phyloP scores from a whole-genome alignment of 2,329 filamentous ascomycete genomes.

The Colletotrichum godetiae region DNA sequence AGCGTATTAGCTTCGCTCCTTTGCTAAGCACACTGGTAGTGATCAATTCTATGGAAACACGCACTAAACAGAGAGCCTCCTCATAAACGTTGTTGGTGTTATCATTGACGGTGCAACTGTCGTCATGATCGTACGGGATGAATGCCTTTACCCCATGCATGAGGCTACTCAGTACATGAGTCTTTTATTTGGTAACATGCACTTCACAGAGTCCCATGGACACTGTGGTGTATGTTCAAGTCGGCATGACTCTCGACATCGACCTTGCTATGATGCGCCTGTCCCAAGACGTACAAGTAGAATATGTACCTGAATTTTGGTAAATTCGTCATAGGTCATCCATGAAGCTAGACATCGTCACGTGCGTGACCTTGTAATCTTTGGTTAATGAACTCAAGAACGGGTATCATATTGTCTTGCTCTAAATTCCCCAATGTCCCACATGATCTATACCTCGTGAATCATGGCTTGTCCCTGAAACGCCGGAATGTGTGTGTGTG shows the following conservation, averaged over 20 bases:
- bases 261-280: not conserved
- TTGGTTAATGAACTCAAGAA: not conserved
- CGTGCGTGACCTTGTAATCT: not conserved
- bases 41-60: conserved; percentile 26
- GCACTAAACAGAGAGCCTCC: not conserved
- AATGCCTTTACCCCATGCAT: no score
- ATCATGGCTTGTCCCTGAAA: conserved; percentile 5
- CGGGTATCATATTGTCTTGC: conserved; percentile 30
- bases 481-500: not conserved
- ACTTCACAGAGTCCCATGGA: not conserved
- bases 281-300: no score
- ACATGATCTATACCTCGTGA: conserved; percentile 16
- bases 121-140: no score
- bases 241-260: not conserved
- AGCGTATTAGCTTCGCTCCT: conserved; percentile 7
- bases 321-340: no score
- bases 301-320: not conserved
- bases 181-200: conserved; percentile 9
- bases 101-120: no score
- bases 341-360: not conserved
- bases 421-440: conserved; percentile 1
- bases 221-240: no score
- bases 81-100: not conserved
- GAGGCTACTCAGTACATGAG: no score
- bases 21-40: conserved; percentile 12